Conservation (phyloP, 257 asterid species). For the Capsicum baccatum region DNA sequence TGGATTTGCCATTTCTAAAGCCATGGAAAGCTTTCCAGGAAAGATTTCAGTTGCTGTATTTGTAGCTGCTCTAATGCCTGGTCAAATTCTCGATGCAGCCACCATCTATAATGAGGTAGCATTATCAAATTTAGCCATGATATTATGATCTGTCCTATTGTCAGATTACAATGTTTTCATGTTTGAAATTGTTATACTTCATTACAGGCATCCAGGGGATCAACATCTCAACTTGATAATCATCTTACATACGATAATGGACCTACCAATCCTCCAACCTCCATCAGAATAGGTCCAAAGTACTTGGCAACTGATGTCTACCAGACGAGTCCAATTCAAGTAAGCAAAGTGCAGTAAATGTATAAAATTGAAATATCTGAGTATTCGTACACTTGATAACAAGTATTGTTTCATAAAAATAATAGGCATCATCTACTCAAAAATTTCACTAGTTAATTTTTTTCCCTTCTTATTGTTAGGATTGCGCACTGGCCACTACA, state of each 20-base stretch:
- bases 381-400: too few relatives aligned
- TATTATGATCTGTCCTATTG: neutral
- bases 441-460: neutral
- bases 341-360: neutral
- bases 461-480: conserved; percentile 30
- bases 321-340: conserved; percentile 42
- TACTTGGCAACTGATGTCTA: conserved; percentile 33
- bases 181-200: neutral
- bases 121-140: neutral
- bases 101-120: neutral
- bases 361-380: neutral
- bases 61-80: conserved; percentile 39
- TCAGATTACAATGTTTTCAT: neutral
- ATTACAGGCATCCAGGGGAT: neutral
- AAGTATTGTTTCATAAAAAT: too few relatives aligned
- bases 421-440: neutral
- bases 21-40: neutral
- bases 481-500: conserved; percentile 37
- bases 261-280: conserved; percentile 35
- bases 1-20: neutral
- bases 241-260: neutral
- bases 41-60: neutral
- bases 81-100: conserved; percentile 27
- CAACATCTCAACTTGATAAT: conserved; percentile 24
- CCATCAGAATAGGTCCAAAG: conserved; percentile 31